These are phyloP conservation scores for Nannizziopsis barbatae DNA, from an alignment of 2,329 filamentous ascomycete species.

Conservation along the genomic window DNA sequence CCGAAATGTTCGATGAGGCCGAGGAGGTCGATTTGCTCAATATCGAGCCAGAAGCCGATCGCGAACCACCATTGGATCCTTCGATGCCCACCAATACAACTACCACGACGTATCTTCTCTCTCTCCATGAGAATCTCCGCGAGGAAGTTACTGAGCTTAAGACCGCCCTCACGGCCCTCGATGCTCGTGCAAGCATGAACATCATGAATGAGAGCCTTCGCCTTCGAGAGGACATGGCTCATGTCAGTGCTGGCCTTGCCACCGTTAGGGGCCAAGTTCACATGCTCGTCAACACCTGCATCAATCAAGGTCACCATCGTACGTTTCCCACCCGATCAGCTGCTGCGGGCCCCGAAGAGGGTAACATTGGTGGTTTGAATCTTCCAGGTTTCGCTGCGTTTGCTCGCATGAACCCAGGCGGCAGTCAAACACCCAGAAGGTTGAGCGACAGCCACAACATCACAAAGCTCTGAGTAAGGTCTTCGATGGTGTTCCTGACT, in stretches of 20 bases:
- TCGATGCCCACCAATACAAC: slow-evolving; percentile 28
- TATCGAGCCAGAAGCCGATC: too few relatives aligned
- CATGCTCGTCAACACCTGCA: slow-evolving; percentile 49
- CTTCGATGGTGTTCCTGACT: neutral
- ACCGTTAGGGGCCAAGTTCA: slow-evolving; percentile 51
- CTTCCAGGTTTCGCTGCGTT: slow-evolving; percentile 9
- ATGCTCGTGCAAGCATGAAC: slow-evolving; percentile 51
- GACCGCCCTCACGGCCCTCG: slow-evolving; percentile 46
- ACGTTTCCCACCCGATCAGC: slow-evolving; percentile 10
- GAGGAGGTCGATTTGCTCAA: neutral
- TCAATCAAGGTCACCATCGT: slow-evolving; percentile 35
- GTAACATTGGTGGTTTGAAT: slow-evolving; percentile 8
- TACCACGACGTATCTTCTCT: slow-evolving; percentile 47
- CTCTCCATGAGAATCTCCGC: slow-evolving; percentile 50
- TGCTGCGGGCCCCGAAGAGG: slow-evolving; percentile 5
- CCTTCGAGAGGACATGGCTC: slow-evolving; percentile 51
- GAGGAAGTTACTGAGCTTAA: slow-evolving; percentile 48
- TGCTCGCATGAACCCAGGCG: slow-evolving; percentile 15
- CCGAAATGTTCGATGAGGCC: too few relatives aligned
- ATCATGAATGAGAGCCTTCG: slow-evolving; percentile 53
- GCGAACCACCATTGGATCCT: slow-evolving; percentile 6
- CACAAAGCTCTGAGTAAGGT: slow-evolving; percentile 24
- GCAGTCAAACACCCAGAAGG: slow-evolving; percentile 22
- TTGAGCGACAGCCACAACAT: slow-evolving; percentile 34
- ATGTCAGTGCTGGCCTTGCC: slow-evolving; percentile 49